These are phyloP conservation scores for Penicillium sp. DNA, from an alignment of 2,329 filamentous ascomycete species.

Conservation along the genomic window DNA sequence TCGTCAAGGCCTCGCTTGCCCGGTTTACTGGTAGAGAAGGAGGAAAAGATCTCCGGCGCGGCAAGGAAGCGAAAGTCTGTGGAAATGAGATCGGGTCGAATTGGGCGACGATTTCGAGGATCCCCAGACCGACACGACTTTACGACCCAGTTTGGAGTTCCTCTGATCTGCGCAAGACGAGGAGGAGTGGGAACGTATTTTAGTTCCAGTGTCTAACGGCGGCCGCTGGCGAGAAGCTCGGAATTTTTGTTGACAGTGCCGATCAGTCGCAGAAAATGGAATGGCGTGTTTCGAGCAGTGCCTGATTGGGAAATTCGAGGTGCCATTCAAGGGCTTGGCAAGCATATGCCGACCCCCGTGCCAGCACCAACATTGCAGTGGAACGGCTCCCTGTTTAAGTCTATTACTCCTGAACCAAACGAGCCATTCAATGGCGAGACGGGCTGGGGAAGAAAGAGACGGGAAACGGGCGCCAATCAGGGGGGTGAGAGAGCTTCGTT, in stretches of 20 bases:
- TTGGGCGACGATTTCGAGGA: too few relatives aligned
- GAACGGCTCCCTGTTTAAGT: not conserved
- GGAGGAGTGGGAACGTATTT: not conserved
- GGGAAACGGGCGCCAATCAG: not conserved
- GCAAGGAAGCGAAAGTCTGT: too few relatives aligned
- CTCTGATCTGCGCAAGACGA: not conserved
- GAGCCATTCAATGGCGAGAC: too few relatives aligned
- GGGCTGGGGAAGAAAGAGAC: not conserved
- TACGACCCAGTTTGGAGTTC: not conserved
- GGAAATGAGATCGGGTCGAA: too few relatives aligned
- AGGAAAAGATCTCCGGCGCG: too few relatives aligned
- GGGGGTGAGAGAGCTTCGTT: not conserved
- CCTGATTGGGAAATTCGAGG: not conserved
- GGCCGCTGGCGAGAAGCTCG: not conserved
- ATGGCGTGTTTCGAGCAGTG: not conserved
- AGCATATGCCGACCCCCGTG: too few relatives aligned
- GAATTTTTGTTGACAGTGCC: not conserved
- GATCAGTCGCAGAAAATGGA: not conserved
- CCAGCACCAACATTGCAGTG: not conserved
- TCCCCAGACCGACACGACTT: too few relatives aligned
- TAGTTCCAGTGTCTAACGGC: not conserved
- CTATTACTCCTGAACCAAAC: not conserved
- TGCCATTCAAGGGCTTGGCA: not conserved
- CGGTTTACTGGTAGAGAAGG: too few relatives aligned
- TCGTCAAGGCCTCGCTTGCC: too few relatives aligned